Evolutionary conservation across 2,329 filamentous ascomycete species (phyloP), one percentile per base, ranked within the genome.

Genomic region (Curvularia sp.): DNA sequence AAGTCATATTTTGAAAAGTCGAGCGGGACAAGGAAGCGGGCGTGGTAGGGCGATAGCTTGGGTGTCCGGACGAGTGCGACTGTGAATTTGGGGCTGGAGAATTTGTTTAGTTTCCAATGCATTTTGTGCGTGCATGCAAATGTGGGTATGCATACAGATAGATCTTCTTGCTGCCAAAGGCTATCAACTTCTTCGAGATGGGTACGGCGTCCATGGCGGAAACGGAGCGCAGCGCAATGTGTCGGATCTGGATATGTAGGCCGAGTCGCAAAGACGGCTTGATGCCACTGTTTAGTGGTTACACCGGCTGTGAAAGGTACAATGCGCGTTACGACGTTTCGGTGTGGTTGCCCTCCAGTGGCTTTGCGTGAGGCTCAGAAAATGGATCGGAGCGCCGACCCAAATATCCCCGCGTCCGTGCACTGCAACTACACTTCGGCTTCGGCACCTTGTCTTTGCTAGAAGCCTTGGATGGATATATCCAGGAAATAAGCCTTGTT

Each of bases 1-100:
- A 99, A 81, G 77, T 99, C 95, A 78, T 98, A 89, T 81, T 99
- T 99, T 83, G 92, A 96, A 83, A 97, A 93, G 70, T 86, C 88
- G 69, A 98, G 85, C 10, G 95, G 95, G 30, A 97, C 94, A 72
- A 89, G 84, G 86, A 99, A 99, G 70, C 88, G 89, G 63, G 94
- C 95, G 76, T 91, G 92, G 64, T 88, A 89, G 19, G 93, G 87
- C 7, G 91, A 89, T 53, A 91, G 85, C 66, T 86, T 83, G 28
- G 87, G 86, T 57, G 88, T 89, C 67, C 88, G 89, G 69, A 96
- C 82, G 71, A 98, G 86, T 60, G 89, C 89, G 73, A 98, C 82
- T 64, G 87, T 86, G 80, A 96, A 91, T 74, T 89, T 87, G 51
- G 94, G 94, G 59, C 93, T 97, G 72, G 3, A 32, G 4, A 7